Evolutionary conservation across 2,329 filamentous ascomycete species (phyloP).

Genomic region (Phoma sp.): DNA sequence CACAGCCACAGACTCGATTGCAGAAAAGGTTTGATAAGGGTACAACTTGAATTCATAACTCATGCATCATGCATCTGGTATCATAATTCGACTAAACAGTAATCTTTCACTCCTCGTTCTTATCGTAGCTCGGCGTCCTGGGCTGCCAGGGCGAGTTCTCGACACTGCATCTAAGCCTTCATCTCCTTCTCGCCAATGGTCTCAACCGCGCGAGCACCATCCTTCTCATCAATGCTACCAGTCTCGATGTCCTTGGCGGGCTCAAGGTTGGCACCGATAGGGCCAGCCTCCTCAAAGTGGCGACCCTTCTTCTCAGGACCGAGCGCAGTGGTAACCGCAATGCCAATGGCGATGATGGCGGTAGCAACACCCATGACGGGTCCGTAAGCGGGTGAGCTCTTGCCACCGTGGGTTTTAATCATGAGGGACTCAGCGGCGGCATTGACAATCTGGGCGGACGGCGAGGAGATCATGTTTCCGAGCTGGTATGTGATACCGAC

Average conservation of each 20-base stretch:
- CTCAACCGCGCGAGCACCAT: slow-evolving; percentile 29
- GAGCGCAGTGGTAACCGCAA: slow-evolving; percentile 70
- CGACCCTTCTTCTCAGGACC: slow-evolving; percentile 78
- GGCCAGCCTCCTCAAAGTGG: slow-evolving; percentile 68
- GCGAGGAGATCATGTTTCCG: slow-evolving; percentile 77
- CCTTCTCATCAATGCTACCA: slow-evolving; percentile 40
- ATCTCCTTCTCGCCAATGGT: slow-evolving; percentile 23
- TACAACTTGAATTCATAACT: slow-evolving; percentile 1
- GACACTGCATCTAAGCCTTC: slow-evolving; percentile 6
- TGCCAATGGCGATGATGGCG: slow-evolving; percentile 76
- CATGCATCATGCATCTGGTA: slow-evolving; percentile 4
- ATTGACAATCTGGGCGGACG: slow-evolving; percentile 79
- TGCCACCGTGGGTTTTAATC: slow-evolving; percentile 62
- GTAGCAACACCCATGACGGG: slow-evolving; percentile 79
- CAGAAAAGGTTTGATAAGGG: too few relatives aligned
- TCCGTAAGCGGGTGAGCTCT: slow-evolving; percentile 72
- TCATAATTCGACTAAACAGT: background rate
- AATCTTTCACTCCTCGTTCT: background rate
- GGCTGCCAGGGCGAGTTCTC: slow-evolving; percentile 8
- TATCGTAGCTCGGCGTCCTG: slow-evolving; percentile 12
- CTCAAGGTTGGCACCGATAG: slow-evolving; percentile 54
- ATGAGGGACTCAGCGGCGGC: slow-evolving; percentile 66
- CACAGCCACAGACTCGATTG: too few relatives aligned
- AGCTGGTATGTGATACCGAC: slow-evolving; percentile 77
- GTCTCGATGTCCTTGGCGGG: slow-evolving; percentile 43